Evolutionary conservation across 345 rosid genomes (phyloP).

Genomic region (Syzygium aromaticum): DNA sequence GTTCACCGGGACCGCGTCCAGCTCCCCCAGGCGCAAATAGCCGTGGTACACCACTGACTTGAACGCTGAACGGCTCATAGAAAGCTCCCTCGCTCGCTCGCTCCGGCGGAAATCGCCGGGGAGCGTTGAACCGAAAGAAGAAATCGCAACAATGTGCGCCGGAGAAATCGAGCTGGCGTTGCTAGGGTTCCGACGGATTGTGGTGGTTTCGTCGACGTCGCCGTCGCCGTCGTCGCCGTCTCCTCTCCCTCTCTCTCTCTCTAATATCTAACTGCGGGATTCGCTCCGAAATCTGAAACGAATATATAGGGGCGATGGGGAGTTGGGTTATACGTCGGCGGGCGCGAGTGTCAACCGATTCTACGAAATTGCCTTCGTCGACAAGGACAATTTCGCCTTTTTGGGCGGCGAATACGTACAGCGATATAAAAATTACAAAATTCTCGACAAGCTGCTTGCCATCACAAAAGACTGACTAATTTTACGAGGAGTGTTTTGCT

Average conservation of each 20-base stretch:
- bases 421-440: too few relatives aligned
- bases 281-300: neutral
- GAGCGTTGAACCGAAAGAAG: neutral
- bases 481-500: too few relatives aligned
- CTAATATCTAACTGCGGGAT: neutral
- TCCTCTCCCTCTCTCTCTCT: neutral
- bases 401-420: too few relatives aligned
- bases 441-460: too few relatives aligned
- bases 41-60: conserved; percentile 78
- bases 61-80: conserved; percentile 73
- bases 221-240: neutral
- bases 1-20: conserved; percentile 44
- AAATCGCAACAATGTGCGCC: neutral
- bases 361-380: neutral
- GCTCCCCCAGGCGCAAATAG: conserved; percentile 70
- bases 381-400: neutral
- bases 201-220: neutral
- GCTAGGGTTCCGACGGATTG: neutral
- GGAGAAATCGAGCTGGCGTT: neutral
- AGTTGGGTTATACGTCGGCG: neutral
- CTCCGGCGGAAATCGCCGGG: neutral
- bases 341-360: neutral
- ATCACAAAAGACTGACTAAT: too few relatives aligned
- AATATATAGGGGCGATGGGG: neutral
- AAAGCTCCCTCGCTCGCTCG: neutral